Evolutionary conservation across 169 alveolate genomes (phyloP), one percentile per base, ranked within the genome.

Genomic region (Cryptosporidium ryanae): DNA sequence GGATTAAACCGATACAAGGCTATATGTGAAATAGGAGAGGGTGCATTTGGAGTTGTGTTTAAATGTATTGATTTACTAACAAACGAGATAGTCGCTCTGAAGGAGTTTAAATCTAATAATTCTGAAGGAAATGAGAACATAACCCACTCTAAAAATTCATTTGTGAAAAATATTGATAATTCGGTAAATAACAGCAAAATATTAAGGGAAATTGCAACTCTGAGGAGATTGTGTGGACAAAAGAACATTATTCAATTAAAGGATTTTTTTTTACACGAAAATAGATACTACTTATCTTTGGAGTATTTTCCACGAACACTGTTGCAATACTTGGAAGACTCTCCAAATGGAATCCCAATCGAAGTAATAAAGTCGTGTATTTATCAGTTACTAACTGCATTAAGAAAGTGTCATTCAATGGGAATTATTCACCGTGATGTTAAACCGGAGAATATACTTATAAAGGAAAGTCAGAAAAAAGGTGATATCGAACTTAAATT

Each of bases 41-140:
- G 99, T 8, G 99, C 98, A 55, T 97, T 96, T 91, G 99, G 98
- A 15, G 96, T 96, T 21, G 98, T 97, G 17, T 93, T 95, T 83
- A 97, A 96, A 84, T 96, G 98, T 66, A 91, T 92, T 76, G 95
- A 96, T 65, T 96, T 95, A 89, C 82, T 70, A 49, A 59, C 92
- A n/a, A 90, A 89, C 49, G 87, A 90, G 38, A 82, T 90, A 64
- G 98, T 95, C 44, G 99, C 99, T n/a, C 95, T 95, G 43, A 96
- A 96, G 91, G 95, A 95, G 84, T 96, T 96, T 82, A 96, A 96
- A 93, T n/a, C 76, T 8, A 21, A 15, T 17, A 61, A 25, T 32
- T 1, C 31, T 25, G 17, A 32, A 13, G 43, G 29, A 4, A 55
- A 64, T 3, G 87, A 76, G 27, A 76, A 55, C 25, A 52, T 38